Evolutionary conservation across 352 stramenopile species (phyloP).

Genomic region (Phytophthora sojae): DNA sequence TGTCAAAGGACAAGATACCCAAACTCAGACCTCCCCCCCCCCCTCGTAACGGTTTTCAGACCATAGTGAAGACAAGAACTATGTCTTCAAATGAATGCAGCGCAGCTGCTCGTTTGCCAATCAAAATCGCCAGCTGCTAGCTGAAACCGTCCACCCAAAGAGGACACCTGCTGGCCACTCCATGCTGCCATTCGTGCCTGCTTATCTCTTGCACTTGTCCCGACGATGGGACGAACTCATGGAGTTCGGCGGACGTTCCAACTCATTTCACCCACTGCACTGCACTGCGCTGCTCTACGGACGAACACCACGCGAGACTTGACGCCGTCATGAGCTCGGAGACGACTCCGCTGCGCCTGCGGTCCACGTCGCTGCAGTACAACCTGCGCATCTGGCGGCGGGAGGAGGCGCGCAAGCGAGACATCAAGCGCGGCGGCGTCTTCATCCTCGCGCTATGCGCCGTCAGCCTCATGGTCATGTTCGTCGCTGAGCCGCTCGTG

Average conservation of each 20-base stretch:
- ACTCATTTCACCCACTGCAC: constrained; percentile 23
- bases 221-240: constrained; percentile 32
- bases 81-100: constrained; percentile 17
- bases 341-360: constrained; percentile 30
- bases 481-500: constrained; percentile 23
- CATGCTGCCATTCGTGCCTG: background rate
- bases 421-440: constrained; percentile 33
- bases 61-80: constrained; percentile 7
- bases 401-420: constrained; percentile 31
- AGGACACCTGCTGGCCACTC: constrained; percentile 14
- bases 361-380: constrained; percentile 37
- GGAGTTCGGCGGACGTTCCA: constrained; percentile 8
- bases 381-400: constrained; percentile 37
- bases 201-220: constrained; percentile 24
- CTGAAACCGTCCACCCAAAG: constrained; percentile 17
- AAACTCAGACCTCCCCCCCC: constrained; percentile 20
- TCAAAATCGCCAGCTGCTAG: constrained; percentile 22
- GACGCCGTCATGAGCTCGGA: constrained; percentile 32
- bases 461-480: constrained; percentile 33
- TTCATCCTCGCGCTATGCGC: constrained; percentile 33
- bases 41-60: constrained; percentile 22
- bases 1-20: constrained; percentile 10
- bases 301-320: constrained; percentile 2
- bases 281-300: too few relatives aligned
- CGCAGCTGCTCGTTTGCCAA: constrained; percentile 29